A percentile compares a stretch with the other conserved stretches of the same genome.
These are phyloP conservation scores for Serpula lacrymans DNA, from an alignment of 768 basidiomycete species.

Conservation along the genomic window DNA sequence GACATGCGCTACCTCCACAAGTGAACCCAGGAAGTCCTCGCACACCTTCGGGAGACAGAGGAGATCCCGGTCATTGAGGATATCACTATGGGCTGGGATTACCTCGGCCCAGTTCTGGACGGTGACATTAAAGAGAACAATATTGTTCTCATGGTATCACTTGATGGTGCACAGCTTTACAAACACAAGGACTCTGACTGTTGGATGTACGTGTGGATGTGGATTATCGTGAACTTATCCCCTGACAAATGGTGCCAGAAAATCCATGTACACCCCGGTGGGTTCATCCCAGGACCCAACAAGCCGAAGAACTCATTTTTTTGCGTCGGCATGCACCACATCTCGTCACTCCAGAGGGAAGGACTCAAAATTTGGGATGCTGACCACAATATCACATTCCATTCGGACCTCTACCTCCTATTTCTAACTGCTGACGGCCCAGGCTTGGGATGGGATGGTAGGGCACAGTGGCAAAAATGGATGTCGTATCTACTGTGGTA, in stretches of 20 bases:
- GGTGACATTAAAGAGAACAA: slow-evolving; percentile 24
- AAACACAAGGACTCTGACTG: slow-evolving; percentile 38
- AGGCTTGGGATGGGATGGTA: slow-evolving; percentile 27
- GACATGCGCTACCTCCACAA: slow-evolving; percentile 22
- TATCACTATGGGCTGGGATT: slow-evolving; percentile 27
- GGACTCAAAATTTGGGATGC: slow-evolving; percentile 34
- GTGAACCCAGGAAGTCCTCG: slow-evolving; percentile 11
- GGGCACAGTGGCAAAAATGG: slow-evolving; percentile 28
- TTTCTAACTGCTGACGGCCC: slow-evolving; percentile 24
- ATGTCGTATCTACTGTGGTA: slow-evolving; percentile 30
- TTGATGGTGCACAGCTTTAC: slow-evolving; percentile 44
- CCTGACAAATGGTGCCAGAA: slow-evolving; percentile 29
- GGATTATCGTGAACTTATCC: slow-evolving; percentile 22
- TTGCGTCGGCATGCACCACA: slow-evolving; percentile 29
- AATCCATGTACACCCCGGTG: slow-evolving; percentile 25
- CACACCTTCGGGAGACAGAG: slow-evolving; percentile 17
- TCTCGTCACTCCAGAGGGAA: slow-evolving; percentile 27
- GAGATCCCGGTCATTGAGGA: slow-evolving; percentile 20
- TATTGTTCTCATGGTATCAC: slow-evolving; percentile 30
- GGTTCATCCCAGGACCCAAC: slow-evolving; percentile 31
- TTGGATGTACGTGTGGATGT: slow-evolving; percentile 42
- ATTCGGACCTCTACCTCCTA: slow-evolving; percentile 15
- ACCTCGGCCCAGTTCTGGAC: slow-evolving; percentile 13
- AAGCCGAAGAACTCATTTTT: slow-evolving; percentile 32
- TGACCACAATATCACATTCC: slow-evolving; percentile 5